phyloP scores from a whole-genome alignment of 192 early-diverging fungal genomes.

The Cetraspora pellucida region DNA sequence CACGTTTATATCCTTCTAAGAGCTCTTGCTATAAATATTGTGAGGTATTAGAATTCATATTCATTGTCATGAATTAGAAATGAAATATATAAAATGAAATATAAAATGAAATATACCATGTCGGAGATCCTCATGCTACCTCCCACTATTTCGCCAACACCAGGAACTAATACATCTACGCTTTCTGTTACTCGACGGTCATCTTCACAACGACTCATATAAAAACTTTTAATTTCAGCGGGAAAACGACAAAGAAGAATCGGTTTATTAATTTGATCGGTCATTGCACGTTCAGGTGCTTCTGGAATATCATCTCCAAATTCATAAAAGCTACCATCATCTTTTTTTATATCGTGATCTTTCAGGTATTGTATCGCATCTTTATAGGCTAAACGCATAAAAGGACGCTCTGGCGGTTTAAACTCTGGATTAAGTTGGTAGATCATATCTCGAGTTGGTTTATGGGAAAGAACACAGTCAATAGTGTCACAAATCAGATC shows the following conservation, averaged over 20 bases:
- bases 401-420: conserved; percentile 79
- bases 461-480: conserved; percentile 76
- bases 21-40: conserved; percentile 55
- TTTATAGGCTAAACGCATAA: conserved; percentile 93
- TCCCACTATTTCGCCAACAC: conserved; percentile 98
- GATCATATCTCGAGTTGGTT: conserved; percentile 72
- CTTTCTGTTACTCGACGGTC: conserved; percentile 89
- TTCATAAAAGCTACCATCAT: conserved; percentile 86
- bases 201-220: conserved; percentile 92
- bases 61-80: neutral
- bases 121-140: conserved; percentile 97
- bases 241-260: conserved; percentile 97
- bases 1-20: conserved; percentile 80
- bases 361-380: conserved; percentile 96
- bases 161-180: conserved; percentile 97
- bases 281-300: conserved; percentile 97
- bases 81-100: neutral
- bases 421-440: conserved; percentile 93
- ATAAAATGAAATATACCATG: conserved; percentile 46
- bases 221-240: conserved; percentile 98
- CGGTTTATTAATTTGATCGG: conserved; percentile 94
- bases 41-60: neutral
- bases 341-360: conserved; percentile 86
- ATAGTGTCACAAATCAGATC: conserved; percentile 86
- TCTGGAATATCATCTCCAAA: conserved; percentile 99